These are phyloP conservation scores for Fusarium annulatum DNA, from an alignment of 2,329 filamentous ascomycete species.

Conservation along the genomic window DNA sequence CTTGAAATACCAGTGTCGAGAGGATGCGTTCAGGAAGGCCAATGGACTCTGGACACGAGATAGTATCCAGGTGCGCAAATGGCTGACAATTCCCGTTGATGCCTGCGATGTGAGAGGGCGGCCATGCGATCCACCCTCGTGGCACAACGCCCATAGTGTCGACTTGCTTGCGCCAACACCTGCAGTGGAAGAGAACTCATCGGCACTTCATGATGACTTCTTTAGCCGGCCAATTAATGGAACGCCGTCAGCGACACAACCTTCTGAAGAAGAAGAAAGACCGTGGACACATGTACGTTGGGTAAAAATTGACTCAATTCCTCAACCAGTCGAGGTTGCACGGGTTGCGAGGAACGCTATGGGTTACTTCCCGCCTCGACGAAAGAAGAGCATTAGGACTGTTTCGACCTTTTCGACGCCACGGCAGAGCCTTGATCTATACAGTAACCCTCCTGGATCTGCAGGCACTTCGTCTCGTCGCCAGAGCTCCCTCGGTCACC, in stretches of 20 bases:
- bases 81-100: constrained; percentile 87
- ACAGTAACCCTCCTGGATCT: constrained; percentile 56
- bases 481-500: constrained; percentile 55
- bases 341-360: constrained; percentile 83
- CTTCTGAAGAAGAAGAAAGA: constrained; percentile 63
- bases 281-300: constrained; percentile 90
- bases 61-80: constrained; percentile 84
- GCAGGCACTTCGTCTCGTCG: constrained; percentile 53
- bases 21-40: constrained; percentile 83
- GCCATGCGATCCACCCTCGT: constrained; percentile 66
- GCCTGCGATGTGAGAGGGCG: constrained; percentile 86
- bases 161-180: constrained; percentile 66
- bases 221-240: constrained; percentile 54
- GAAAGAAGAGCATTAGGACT: constrained; percentile 82
- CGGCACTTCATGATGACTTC: constrained; percentile 53
- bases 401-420: constrained; percentile 75
- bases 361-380: constrained; percentile 90
- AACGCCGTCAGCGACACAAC: constrained; percentile 42
- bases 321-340: constrained; percentile 82
- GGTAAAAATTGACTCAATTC: constrained; percentile 79
- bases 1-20: constrained; percentile 87
- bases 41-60: constrained; percentile 97
- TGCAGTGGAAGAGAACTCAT: constrained; percentile 42
- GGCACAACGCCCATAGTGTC: constrained; percentile 53
- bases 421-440: constrained; percentile 71